phyloP scores from a whole-genome alignment of 108 stramenopile species.

The Pseudonitzschia delicatissima region DNA sequence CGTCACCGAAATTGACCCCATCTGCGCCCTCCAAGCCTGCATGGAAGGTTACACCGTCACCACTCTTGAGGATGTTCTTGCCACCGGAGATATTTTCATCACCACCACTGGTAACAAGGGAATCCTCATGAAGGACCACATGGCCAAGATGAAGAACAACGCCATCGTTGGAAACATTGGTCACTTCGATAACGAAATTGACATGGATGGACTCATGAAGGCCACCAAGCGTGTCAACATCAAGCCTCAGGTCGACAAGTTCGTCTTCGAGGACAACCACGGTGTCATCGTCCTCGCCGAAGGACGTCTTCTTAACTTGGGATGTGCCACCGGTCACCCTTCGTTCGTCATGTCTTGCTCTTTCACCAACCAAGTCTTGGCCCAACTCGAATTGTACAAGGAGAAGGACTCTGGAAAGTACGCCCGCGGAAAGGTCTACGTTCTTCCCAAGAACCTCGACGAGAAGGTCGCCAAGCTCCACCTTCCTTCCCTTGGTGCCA shows the following conservation, averaged over 20 bases:
- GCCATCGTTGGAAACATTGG: slow-evolving; percentile 99
- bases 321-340: slow-evolving; percentile 99
- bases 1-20: slow-evolving; percentile 99
- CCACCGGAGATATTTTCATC: slow-evolving; percentile 94
- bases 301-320: slow-evolving; percentile 99
- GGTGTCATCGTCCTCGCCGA: slow-evolving; percentile 98
- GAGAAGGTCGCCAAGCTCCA: slow-evolving; percentile 99
- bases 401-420: slow-evolving; percentile 95
- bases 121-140: slow-evolving; percentile 93
- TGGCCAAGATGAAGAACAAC: slow-evolving; percentile 99
- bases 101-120: slow-evolving; percentile 99
- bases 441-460: slow-evolving; percentile 97
- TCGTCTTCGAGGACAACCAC: slow-evolving; percentile 90
- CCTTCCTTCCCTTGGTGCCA: slow-evolving; percentile 92
- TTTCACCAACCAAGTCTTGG: slow-evolving; percentile 99
- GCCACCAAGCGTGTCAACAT: slow-evolving; percentile 94
- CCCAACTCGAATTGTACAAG: slow-evolving; percentile 98
- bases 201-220: slow-evolving; percentile 95
- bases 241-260: slow-evolving; percentile 99
- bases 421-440: slow-evolving; percentile 94
- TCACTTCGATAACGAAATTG: slow-evolving; percentile 99
- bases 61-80: slow-evolving; percentile 88
- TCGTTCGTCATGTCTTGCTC: slow-evolving; percentile 99
- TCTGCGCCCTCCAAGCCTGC: slow-evolving; percentile 99
- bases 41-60: slow-evolving; percentile 99